Evolutionary conservation across 225 moss, liverwort and hornwort species (phyloP).

Genomic region (Sphagnum contortum): DNA sequence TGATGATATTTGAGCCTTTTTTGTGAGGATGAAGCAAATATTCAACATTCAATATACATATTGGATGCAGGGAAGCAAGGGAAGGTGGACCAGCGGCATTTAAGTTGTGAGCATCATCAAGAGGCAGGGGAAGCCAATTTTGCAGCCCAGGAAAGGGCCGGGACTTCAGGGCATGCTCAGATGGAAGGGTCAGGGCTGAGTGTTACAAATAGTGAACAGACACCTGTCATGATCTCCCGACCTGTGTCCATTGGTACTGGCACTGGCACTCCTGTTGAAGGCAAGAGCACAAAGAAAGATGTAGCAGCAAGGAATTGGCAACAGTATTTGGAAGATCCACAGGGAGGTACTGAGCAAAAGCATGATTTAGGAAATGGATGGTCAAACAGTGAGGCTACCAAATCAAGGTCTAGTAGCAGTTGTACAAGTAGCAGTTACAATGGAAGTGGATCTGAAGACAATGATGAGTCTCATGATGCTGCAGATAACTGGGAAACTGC

Average conservation of each 20-base stretch:
- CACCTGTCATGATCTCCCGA: constrained; percentile 13
- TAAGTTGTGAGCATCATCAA: constrained; percentile 31
- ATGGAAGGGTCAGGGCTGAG: constrained; percentile 26
- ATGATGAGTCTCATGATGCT: constrained; percentile 49
- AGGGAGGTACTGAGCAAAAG: constrained; percentile 37
- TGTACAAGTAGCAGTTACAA: constrained; percentile 59
- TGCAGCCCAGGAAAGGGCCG: constrained; percentile 30
- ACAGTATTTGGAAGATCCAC: constrained; percentile 37
- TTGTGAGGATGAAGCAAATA: background rate
- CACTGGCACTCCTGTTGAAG: background rate
- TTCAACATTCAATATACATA: background rate
- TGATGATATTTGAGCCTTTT: too few relatives aligned
- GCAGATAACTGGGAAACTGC: constrained; percentile 91
- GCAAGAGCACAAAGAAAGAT: constrained; percentile 24
- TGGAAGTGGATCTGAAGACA: constrained; percentile 60
- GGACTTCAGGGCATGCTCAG: constrained; percentile 31
- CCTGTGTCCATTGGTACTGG: too few relatives aligned
- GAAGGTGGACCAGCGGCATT: constrained; percentile 28
- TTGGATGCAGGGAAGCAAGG: constrained; percentile 31
- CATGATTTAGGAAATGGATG: constrained; percentile 24
- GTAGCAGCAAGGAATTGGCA: constrained; percentile 28
- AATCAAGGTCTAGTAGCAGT: constrained; percentile 49
- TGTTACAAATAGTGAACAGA: constrained; percentile 31
- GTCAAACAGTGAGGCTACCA: constrained; percentile 38
- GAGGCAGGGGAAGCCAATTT: constrained; percentile 31